phyloP scores from a whole-genome alignment of 345 rosid species.

The Eucalyptus regnans region DNA sequence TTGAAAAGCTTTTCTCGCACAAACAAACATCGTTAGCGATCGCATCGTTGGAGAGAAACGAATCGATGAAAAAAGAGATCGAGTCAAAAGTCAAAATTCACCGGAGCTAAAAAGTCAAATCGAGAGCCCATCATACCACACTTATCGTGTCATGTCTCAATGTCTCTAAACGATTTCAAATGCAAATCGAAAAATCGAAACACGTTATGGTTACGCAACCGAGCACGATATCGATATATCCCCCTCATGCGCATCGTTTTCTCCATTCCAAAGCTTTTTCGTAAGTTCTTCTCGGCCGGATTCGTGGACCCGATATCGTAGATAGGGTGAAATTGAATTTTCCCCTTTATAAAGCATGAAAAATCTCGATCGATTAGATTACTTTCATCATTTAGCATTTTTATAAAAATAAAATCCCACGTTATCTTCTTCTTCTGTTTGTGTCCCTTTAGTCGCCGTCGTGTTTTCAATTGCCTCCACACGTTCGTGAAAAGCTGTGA shows the following conservation, averaged over 20 bases:
- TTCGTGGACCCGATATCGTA: neutral
- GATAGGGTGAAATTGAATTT: neutral
- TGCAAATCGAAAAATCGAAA: neutral
- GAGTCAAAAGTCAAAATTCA: neutral
- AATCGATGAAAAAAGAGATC: neutral
- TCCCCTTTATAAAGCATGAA: neutral
- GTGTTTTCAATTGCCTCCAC: neutral
- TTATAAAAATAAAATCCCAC: neutral
- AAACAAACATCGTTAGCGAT: neutral
- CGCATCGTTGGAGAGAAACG: neutral
- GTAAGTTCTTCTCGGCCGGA: neutral
- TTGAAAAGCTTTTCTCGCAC: neutral
- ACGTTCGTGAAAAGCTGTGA: neutral
- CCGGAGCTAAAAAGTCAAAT: neutral
- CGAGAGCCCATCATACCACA: neutral
- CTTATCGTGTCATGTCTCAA: neutral
- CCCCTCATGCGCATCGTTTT: neutral
- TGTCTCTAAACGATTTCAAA: rapidly evolving
- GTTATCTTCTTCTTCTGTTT: neutral
- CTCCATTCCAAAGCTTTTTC: neutral
- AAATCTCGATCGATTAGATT: neutral
- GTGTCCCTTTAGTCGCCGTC: neutral
- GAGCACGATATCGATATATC: rapidly evolving
- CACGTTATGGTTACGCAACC: rapidly evolving
- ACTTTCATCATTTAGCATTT: neutral